phyloP scores from a whole-genome alignment of 768 basidiomycete genomes.

The Naematelia encephala region DNA sequence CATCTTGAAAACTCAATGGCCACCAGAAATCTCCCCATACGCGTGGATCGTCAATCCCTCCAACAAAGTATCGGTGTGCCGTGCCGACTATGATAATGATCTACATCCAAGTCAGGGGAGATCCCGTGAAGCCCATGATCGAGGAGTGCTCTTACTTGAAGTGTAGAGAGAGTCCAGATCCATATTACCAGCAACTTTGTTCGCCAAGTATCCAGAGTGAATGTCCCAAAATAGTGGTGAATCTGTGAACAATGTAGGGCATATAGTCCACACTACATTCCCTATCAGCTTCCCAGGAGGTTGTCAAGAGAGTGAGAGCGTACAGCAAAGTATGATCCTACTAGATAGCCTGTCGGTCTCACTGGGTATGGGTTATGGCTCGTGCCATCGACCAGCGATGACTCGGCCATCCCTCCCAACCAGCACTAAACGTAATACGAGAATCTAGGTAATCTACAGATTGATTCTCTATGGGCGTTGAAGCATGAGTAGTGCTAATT shows the following conservation, averaged over 20 bases:
- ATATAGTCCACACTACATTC: conserved; percentile 26
- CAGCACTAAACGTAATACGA: not conserved
- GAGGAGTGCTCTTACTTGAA: conserved; percentile 12
- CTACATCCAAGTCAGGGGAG: not conserved
- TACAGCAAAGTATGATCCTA: conserved; percentile 30
- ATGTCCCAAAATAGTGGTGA: conserved; percentile 24
- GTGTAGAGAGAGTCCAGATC: conserved; percentile 29
- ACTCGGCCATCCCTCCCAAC: not conserved
- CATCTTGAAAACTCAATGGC: conserved; percentile 43
- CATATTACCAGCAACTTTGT: conserved; percentile 26
- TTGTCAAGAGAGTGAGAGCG: not conserved
- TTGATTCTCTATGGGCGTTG: not conserved
- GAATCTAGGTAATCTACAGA: not conserved
- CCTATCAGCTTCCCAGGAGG: not conserved
- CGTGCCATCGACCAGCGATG: not conserved
- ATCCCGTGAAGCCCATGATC: too few relatives aligned
- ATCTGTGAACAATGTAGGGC: conserved; percentile 39
- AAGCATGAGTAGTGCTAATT: not conserved
- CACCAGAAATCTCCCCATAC: conserved; percentile 46
- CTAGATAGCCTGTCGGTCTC: conserved; percentile 27
- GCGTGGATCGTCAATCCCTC: conserved; percentile 20
- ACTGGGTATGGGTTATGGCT: conserved; percentile 37
- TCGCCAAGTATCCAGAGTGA: conserved; percentile 6
- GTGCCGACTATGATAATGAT: conserved; percentile 36
- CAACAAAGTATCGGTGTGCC: conserved; percentile 36